A percentile compares a stretch with the other conserved stretches of the same genome.
phyloP scores from a whole-genome alignment of 768 basidiomycete genomes.

The Amanita pallidorosea region DNA sequence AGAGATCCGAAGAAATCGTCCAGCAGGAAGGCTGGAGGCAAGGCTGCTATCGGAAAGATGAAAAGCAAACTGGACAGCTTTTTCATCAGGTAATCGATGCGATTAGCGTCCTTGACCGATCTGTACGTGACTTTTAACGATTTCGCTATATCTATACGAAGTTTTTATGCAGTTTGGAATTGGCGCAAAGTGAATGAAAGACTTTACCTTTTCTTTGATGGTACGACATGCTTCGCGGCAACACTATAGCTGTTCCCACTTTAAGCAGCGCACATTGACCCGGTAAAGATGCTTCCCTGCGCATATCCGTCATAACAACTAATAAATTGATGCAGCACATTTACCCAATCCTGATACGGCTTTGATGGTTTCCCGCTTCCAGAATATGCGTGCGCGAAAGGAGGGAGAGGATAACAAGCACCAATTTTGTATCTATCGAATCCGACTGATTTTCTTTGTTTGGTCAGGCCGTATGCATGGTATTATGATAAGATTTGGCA shows the following conservation, averaged over 20 bases:
- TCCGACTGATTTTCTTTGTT: constrained; percentile 21
- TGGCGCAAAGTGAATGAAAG: constrained; percentile 22
- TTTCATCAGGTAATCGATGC: constrained; percentile 28
- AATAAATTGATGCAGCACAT: constrained; percentile 7
- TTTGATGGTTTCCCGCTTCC: constrained; percentile 35
- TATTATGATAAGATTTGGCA: not conserved
- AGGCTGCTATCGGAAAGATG: constrained; percentile 24
- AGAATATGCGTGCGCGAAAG: constrained; percentile 18
- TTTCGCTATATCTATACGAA: constrained; percentile 10
- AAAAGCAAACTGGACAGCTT: constrained; percentile 35
- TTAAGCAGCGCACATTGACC: constrained; percentile 7
- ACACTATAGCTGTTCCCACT: constrained; percentile 9
- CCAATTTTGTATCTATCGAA: constrained; percentile 19
- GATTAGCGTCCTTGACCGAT: constrained; percentile 14
- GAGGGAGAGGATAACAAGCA: constrained; percentile 18
- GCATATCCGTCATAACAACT: not conserved
- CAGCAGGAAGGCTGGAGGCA: constrained; percentile 26
- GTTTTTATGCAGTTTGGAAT: constrained; percentile 10
- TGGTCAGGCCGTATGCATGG: constrained; percentile 17
- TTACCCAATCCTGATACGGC: constrained; percentile 21
- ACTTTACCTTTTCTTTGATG: constrained; percentile 26
- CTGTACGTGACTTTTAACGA: constrained; percentile 10
- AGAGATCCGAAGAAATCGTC: constrained; percentile 29
- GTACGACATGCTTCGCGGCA: constrained; percentile 17
- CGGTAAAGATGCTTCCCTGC: not conserved